These are phyloP conservation scores for Verticillium longisporum DNA, from an alignment of 2,329 filamentous ascomycete genomes.

Conservation along the genomic window DNA sequence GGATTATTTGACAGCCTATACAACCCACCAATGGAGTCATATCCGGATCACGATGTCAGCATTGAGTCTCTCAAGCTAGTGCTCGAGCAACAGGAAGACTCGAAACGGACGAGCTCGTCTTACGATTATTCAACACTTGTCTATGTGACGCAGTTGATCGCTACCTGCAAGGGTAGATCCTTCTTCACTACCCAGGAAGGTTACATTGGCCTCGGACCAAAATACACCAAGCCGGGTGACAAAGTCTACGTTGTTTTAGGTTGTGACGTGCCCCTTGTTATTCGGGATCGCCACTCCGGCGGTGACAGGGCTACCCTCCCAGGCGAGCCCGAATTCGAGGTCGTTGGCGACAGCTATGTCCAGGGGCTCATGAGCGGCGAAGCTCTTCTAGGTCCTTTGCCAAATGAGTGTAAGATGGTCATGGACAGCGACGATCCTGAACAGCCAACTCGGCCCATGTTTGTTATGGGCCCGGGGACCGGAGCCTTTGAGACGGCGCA, in stretches of 20 bases:
- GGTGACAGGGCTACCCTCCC: not conserved
- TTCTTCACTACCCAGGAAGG: conserved; percentile 2
- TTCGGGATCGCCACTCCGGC: not conserved
- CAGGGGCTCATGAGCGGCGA: conserved; percentile 4
- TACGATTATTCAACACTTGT: not conserved
- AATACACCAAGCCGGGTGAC: not conserved
- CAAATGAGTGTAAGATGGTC: not conserved
- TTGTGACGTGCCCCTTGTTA: conserved; percentile 6
- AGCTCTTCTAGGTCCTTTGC: conserved; percentile 2
- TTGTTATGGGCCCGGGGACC: not conserved
- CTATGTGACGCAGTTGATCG: conserved; percentile 1
- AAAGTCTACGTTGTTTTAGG: conserved; percentile 6
- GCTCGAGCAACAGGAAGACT: not conserved
- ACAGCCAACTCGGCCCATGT: not conserved
- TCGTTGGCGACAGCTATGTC: conserved; percentile 3
- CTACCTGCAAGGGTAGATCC: not conserved
- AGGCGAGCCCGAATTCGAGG: not conserved
- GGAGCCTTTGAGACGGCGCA: not conserved
- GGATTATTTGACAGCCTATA: not conserved
- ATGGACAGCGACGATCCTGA: not conserved
- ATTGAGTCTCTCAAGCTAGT: not conserved
- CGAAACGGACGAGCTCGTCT: not conserved
- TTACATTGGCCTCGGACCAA: conserved; percentile 6
- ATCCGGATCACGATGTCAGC: not conserved
- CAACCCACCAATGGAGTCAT: not conserved